Evolutionary conservation across 2,329 filamentous ascomycete genomes (phyloP).

Genomic region (Thielaviopsis punctulata): DNA sequence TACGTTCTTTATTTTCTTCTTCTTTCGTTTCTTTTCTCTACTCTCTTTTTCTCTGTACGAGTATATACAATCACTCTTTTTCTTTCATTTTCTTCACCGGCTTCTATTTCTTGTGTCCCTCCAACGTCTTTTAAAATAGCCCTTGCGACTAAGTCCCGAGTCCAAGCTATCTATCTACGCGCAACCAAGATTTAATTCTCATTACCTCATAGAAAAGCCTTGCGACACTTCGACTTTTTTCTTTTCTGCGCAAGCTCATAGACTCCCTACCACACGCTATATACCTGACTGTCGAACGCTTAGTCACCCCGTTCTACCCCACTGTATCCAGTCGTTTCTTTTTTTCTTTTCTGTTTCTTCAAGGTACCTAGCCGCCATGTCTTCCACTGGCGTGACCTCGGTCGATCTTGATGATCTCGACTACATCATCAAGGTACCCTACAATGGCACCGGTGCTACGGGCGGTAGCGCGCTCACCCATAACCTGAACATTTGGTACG

Average conservation of each 20-base stretch:
- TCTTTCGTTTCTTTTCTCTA: background rate
- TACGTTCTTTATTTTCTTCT: background rate
- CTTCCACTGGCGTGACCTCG: slow-evolving; percentile 17
- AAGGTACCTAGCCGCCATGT: slow-evolving; percentile 11
- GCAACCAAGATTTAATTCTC: background rate
- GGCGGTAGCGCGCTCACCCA: slow-evolving; percentile 52
- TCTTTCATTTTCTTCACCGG: background rate
- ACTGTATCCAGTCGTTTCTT: background rate
- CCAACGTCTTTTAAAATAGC: background rate
- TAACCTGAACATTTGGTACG: slow-evolving; percentile 64
- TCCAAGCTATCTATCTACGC: background rate
- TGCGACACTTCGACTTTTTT: slow-evolving; percentile 1
- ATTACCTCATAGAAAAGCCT: slow-evolving; percentile 3
- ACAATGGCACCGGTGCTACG: slow-evolving; percentile 45
- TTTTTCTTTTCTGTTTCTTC: background rate
- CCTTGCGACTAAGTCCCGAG: too few species aligned
- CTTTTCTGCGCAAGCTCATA: background rate
- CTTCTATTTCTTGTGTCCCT: background rate
- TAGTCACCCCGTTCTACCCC: background rate
- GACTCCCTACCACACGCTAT: background rate
- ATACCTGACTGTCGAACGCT: background rate
- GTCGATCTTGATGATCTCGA: slow-evolving; percentile 27
- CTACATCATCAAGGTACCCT: slow-evolving; percentile 33
- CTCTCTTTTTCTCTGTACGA: too few species aligned
- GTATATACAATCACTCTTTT: background rate